These are phyloP conservation scores for Arxiozyma telluris DNA, from an alignment of 1,139 yeast species.

Conservation along the genomic window DNA sequence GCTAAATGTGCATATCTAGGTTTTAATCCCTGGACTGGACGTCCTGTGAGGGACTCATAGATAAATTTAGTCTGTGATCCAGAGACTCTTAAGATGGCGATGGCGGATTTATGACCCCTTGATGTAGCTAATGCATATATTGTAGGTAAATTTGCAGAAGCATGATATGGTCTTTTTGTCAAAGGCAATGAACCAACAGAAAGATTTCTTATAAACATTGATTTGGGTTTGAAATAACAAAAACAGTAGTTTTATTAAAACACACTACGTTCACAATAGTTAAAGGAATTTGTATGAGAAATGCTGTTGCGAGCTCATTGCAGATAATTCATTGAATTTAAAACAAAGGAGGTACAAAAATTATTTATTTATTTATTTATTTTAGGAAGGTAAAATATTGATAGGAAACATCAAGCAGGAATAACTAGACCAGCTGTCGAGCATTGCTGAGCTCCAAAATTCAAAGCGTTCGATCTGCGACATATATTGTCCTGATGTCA, in stretches of 20 bases:
- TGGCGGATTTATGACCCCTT: slow-evolving; percentile 64
- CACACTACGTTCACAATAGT: not conserved
- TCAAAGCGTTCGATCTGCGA: not conserved
- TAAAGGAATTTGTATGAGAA: not conserved
- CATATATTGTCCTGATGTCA: too few species aligned
- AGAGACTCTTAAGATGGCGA: slow-evolving; percentile 75
- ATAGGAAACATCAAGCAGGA: too few species aligned
- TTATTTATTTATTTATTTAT: too few species aligned
- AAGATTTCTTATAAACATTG: not conserved
- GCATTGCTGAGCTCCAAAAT: not conserved
- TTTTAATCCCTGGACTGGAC: slow-evolving; percentile 31
- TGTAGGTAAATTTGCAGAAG: slow-evolving; percentile 38
- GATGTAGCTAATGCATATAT: slow-evolving; percentile 86
- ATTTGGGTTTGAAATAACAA: too few species aligned
- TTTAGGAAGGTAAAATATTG: too few species aligned
- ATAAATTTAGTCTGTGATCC: slow-evolving; percentile 52
- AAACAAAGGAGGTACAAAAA: too few species aligned
- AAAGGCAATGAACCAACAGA: not conserved
- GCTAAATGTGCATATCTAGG: slow-evolving; percentile 52
- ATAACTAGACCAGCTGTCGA: too few species aligned
- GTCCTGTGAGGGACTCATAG: slow-evolving; percentile 37
- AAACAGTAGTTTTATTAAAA: not conserved
- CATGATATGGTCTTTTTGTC: not conserved
- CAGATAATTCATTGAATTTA: not conserved
- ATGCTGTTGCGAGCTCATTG: not conserved